Base-by-base conservation (phyloP, 768 basidiomycete species). In the Leccinum sublutescens region DNA sequence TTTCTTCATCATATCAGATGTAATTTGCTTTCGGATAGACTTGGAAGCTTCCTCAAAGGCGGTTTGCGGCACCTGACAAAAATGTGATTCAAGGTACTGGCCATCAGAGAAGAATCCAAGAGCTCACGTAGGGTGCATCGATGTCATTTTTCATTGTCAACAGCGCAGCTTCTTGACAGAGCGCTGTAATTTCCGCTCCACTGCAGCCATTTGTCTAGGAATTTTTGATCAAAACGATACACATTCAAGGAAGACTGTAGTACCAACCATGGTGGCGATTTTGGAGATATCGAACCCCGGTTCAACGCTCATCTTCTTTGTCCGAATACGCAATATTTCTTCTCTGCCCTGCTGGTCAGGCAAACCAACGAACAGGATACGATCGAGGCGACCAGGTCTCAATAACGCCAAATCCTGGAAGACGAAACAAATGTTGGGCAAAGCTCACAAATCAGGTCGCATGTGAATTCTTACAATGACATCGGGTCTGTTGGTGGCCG, bases 161-260 rank as follows among this genome's bases (percentile, higher is more conserved):
- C 62, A 98, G 73, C 0, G 96, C 97, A 4, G 97, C 97, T 73
- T 99, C 96, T 75, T 98, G 97, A 70, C 95, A 98, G 48, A 98
- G 81, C 9, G 89, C 87, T 6, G 85, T 81, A 34, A 98, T 86
- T 73, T 99, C 97, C 5, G 97, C 97, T 5, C 97, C 97, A 19
- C 95, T 98, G 71, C 94, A 99, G 1, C 96, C 97, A 10, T 90
- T 86, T 1, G 95, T 91, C 97, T 98, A 10, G 48, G 52, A 17
- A 31, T 33, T 45, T 7, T 25, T 52, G 14, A 51, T 71, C 47
- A 71, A 52, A 38, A 43, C 9, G 7, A 14, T 6, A 45, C 6
- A 23, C 9, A 8, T 19, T 4, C 55, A 43, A 52, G 12, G 25
- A 38, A 60, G 14, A 29, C 45, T 6, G 27, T 21, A 59, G 29